A percentile compares a stretch with the other conserved stretches of the same genome.
phyloP scores from a whole-genome alignment of 495 filamentous ascomycete species.

The Evernia prunastri region DNA sequence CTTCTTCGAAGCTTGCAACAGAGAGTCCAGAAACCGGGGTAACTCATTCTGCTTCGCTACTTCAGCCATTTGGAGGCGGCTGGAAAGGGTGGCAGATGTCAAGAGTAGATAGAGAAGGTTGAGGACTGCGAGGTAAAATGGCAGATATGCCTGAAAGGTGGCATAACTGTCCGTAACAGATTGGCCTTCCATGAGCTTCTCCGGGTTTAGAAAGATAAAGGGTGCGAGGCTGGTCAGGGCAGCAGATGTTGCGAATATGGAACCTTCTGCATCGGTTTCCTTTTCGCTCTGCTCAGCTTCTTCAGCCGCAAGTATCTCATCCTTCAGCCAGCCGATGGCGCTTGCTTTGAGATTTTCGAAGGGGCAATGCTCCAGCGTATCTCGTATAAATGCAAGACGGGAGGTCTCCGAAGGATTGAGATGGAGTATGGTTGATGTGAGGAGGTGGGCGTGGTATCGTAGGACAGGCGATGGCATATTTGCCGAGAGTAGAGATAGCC shows the following conservation, averaged over 20 bases:
- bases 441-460: constrained; percentile 65
- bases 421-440: constrained; percentile 68
- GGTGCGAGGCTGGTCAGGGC: constrained; percentile 42
- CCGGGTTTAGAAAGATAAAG: constrained; percentile 43
- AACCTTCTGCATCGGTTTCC: background rate
- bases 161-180: constrained; percentile 20
- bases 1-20: background rate
- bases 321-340: constrained; percentile 80
- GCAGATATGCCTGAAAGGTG: constrained; percentile 34
- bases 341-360: constrained; percentile 71
- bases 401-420: constrained; percentile 63
- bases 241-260: constrained; percentile 53
- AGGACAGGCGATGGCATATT: constrained; percentile 60
- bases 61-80: constrained; percentile 2
- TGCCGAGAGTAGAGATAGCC: constrained; percentile 57
- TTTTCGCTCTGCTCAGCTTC: constrained; percentile 4
- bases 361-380: constrained; percentile 71
- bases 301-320: constrained; percentile 60
- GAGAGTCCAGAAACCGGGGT: background rate
- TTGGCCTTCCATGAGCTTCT: constrained; percentile 17
- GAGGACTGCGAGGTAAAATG: constrained; percentile 43
- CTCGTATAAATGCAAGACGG: constrained; percentile 68
- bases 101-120: constrained; percentile 44
- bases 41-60: constrained; percentile 6
- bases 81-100: constrained; percentile 32